Evolutionary conservation across 148 eudicot species (phyloP), one percentile per base, ranked within the genome.

Genomic region (Talinum fruticosum): DNA sequence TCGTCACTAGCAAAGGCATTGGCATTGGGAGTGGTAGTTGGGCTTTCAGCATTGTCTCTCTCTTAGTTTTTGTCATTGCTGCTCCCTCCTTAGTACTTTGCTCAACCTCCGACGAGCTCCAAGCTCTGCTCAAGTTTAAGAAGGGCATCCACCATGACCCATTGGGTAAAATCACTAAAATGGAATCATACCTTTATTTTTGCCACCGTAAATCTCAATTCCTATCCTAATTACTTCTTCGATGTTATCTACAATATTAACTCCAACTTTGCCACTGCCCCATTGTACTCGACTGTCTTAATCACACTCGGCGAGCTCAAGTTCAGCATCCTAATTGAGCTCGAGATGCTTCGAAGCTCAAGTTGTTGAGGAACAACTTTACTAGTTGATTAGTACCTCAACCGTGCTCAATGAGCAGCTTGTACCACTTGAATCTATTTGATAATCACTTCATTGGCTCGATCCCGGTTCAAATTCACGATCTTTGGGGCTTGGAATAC

Each of bases 141-240:
- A 95, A 95, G 70, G 98, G 98, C 70, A 88, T 95, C 76, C 72
- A 73, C 44, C n/a, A 2, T 6, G 98, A 95, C 83, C 98, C 96
- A 6, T 36, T 71, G 1, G 69, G 74, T 0, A 84, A 79, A 72
- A 73, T 95, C 59, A 34, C 41, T 32, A 8, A 41, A 12, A 0
- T 94, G 98, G 98, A 82, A 51, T 37, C 69, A 41, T 5, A 61
- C 82, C 3, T 45, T 79, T 12, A 74, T 75, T 0, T 66, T 80
- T 1, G 49, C 76, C 13, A 71, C 74, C 32, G 47, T 87, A 69
- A 88, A 83, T 78, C 85, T 81, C 6, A 82, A 83, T 53, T 51
- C 82, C 5, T 92, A 94, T 62, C 89, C 92, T 1, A 33, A 54
- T 10, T 57, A 85, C 26, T 95, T 92, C 72, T 78, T 83, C 66